A percentile compares a stretch with the other conserved stretches of the same genome.
phyloP scores from a whole-genome alignment of 345 rosid species.

The Fremontodendron californicum region DNA sequence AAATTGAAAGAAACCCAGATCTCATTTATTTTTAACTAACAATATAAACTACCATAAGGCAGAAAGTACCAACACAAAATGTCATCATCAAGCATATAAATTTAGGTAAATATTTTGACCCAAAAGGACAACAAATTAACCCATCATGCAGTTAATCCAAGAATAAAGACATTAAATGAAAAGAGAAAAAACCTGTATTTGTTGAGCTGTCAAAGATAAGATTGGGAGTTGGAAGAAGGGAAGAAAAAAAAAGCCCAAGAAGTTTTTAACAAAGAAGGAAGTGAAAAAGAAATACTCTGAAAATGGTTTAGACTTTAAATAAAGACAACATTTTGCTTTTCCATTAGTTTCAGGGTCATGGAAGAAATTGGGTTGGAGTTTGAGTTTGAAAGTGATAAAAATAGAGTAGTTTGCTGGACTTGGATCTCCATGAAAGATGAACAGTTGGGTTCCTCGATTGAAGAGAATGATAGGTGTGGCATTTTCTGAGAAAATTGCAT shows the following conservation, averaged over 20 bases:
- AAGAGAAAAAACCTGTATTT: conserved; percentile 25
- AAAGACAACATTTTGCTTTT: conserved; percentile 20
- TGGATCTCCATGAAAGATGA: conserved; percentile 42
- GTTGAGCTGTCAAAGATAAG: conserved; percentile 10
- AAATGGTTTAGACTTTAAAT: conserved; percentile 12
- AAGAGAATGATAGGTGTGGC: conserved; percentile 41
- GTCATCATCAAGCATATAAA: conserved; percentile 11
- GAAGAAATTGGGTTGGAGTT: not conserved
- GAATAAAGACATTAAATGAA: conserved; percentile 6
- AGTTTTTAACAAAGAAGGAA: conserved; percentile 16
- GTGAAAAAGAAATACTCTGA: conserved; percentile 7
- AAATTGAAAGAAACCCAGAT: conserved; percentile 32
- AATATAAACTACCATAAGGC: not conserved
- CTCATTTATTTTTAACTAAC: conserved; percentile 18
- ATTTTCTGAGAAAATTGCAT: conserved; percentile 43
- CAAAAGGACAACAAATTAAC: conserved; percentile 11
- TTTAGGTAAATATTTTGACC: conserved; percentile 5
- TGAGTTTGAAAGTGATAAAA: conserved; percentile 13
- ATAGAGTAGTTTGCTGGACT: conserved; percentile 10
- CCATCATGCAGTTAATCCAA: conserved; percentile 15
- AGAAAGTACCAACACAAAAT: not conserved
- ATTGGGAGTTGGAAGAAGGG: not conserved
- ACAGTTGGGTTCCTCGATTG: conserved; percentile 37
- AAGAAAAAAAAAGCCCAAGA: not conserved
- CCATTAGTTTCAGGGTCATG: conserved; percentile 2